Percentiles rank a stretch among this genome's conserved stretches.
Evolutionary conservation across 2,329 filamentous ascomycete species (phyloP).

Genomic region (Epichloe scottii): DNA sequence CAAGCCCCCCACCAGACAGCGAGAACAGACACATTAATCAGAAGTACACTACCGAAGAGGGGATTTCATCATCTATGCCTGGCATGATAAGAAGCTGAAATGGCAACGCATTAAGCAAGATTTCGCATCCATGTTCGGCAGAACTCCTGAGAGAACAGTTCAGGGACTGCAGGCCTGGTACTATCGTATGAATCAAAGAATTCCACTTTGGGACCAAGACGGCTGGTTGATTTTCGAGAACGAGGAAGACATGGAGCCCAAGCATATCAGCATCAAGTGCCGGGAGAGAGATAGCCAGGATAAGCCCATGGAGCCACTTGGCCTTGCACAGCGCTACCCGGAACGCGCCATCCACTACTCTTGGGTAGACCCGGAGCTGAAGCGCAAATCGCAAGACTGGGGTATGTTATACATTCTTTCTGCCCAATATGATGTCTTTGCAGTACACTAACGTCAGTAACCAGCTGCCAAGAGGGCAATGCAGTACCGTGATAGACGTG

Average conservation of each 20-base stretch:
- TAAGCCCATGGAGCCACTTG: conserved; percentile 24
- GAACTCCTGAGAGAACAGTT: conserved; percentile 24
- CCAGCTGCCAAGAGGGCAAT: conserved; percentile 22
- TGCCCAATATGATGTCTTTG: neutral
- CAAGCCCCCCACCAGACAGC: conserved; percentile 23
- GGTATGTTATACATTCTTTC: conserved; percentile 21
- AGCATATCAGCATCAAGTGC: conserved; percentile 26
- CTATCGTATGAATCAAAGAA: conserved; percentile 30
- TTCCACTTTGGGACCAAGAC: conserved; percentile 28
- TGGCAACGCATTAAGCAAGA: conserved; percentile 28
- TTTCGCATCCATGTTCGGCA: conserved; percentile 26
- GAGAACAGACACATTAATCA: conserved; percentile 30
- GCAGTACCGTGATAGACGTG: conserved; percentile 24
- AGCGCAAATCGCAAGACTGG: conserved; percentile 24
- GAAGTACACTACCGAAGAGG: conserved; percentile 31
- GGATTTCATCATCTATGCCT: conserved; percentile 32
- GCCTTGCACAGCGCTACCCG: conserved; percentile 31
- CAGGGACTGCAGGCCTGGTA: conserved; percentile 31
- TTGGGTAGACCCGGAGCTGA: conserved; percentile 30
- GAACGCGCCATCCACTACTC: conserved; percentile 32
- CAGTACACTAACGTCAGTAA: neutral
- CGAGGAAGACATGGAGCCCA: conserved; percentile 25
- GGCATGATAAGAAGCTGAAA: conserved; percentile 30
- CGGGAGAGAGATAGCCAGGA: conserved; percentile 25
- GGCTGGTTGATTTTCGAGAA: conserved; percentile 28